Evolutionary conservation across 2,329 filamentous ascomycete species (phyloP), one percentile per base, ranked within the genome.

Genomic region (Fusarium marasasianum): DNA sequence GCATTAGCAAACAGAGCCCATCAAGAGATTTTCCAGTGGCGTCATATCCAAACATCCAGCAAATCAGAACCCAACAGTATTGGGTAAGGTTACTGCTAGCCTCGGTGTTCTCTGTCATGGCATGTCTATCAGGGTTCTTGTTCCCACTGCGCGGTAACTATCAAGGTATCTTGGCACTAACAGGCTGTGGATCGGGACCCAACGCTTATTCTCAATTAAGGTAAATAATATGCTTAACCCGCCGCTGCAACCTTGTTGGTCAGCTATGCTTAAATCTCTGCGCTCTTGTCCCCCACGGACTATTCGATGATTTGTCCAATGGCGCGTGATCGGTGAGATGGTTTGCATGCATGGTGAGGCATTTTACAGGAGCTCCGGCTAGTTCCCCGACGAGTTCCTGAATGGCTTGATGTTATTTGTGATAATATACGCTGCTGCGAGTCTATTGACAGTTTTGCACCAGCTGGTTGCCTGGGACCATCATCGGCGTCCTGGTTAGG

Each of bases 171-270:
- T 72, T 66, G 59, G 59, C 69, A 69, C 24, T 40, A 40, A 24
- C 8, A n/a, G 7, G 1, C 13, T 29, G 55, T 44, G 50, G 54
- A 60, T 44, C 45, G 9, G 2, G 51, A 24, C 38, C 35, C 66
- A 48, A 70, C 64, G 44, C 6, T 9, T 47, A 37, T 57, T 33
- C 48, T 55, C 66, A 43, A 55, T 77, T 61, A 53, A 76, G 74
- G 69, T 73, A 73, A 78, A 64, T 62, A 75, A 76, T 78, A 78
- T 78, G 76, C 76, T 78, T 78, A 78, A 77, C 56, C 24, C 17
- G 17, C 31, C 5, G n/a, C 24, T 57, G 44, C n/a, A 55, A 62
- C 68, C 62, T 63, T 60, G 41, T 51, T 72, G 41, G 54, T n/a
- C 26, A 53, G 20, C 35, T n/a, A n/a, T 35, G 11, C 43, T 20